These are phyloP conservation scores for Auricularia auricula-judae DNA, from an alignment of 768 basidiomycete genomes.

Conservation along the genomic window DNA sequence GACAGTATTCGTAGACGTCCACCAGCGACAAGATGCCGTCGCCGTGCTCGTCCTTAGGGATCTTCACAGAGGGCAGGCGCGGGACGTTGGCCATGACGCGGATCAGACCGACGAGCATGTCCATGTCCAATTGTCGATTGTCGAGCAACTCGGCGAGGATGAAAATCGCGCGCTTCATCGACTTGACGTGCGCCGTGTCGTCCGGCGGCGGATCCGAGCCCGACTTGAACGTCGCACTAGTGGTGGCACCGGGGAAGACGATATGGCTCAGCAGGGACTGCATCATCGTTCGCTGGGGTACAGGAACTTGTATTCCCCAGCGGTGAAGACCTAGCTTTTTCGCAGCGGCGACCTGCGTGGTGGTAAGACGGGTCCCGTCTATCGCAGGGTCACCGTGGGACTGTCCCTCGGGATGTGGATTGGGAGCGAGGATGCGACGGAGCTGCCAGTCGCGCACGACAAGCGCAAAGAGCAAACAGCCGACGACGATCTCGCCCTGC, in stretches of 20 bases:
- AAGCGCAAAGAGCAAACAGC: constrained; percentile 54
- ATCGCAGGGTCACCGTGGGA: neutral
- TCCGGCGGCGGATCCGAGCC: neutral
- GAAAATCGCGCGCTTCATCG: neutral
- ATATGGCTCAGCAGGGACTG: neutral
- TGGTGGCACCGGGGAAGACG: neutral
- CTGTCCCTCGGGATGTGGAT: neutral
- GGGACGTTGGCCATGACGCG: neutral
- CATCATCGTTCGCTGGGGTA: neutral
- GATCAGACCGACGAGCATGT: constrained; percentile 9
- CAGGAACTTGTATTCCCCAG: neutral
- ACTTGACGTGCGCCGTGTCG: neutral
- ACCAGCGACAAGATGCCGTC: neutral
- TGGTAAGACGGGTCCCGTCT: neutral
- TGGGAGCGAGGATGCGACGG: constrained; percentile 12
- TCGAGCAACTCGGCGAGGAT: constrained; percentile 8
- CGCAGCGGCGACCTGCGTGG: neutral
- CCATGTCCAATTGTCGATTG: constrained; percentile 1
- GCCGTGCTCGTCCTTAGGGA: neutral
- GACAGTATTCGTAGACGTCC: constrained; percentile 21
- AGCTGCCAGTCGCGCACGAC: constrained; percentile 54
- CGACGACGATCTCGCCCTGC: constrained; percentile 74
- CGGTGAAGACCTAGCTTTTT: neutral
- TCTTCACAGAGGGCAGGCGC: neutral
- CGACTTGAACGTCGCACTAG: neutral